Percentiles rank a stretch among this genome's conserved stretches.
Evolutionary conservation across 176 grass and related monocot genomes (phyloP).

Genomic region (Aegilops bicornis): DNA sequence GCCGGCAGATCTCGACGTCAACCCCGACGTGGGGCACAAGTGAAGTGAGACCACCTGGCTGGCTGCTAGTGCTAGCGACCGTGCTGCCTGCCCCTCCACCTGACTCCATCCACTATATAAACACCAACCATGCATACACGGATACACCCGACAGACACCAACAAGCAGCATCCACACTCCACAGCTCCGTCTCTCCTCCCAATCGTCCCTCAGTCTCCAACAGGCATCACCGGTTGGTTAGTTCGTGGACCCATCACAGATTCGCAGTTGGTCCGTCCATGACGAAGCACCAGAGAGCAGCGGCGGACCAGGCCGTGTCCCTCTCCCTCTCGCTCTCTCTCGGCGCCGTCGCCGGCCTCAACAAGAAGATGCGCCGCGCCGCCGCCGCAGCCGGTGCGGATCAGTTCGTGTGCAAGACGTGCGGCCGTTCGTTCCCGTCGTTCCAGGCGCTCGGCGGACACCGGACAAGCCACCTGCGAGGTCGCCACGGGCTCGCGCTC

Average conservation of each 20-base stretch:
- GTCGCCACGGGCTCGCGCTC: constrained; percentile 34
- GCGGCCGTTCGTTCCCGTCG: constrained; percentile 44
- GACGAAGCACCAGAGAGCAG: not conserved
- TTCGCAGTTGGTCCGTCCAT: not conserved
- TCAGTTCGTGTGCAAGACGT: constrained; percentile 56
- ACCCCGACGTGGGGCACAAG: not conserved
- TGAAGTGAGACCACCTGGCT: too few species aligned
- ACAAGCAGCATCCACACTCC: not conserved
- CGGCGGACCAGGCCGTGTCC: not conserved
- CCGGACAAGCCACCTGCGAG: constrained; percentile 59
- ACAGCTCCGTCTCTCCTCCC: not conserved
- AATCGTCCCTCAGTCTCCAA: not conserved
- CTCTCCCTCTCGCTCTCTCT: not conserved
- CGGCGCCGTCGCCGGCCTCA: not conserved
- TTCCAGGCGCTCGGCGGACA: constrained; percentile 70
- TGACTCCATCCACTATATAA: not conserved
- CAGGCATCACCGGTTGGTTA: not conserved
- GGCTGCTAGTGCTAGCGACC: too few species aligned
- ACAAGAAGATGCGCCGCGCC: not conserved
- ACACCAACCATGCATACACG: not conserved
- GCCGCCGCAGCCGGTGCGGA: not conserved
- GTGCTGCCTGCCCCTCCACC: not conserved
- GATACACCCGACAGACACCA: not conserved
- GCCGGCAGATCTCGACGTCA: not conserved
- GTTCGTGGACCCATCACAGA: not conserved